Percentiles rank a stretch among this genome's conserved stretches.
Evolutionary conservation across 371 early-diverging fungal genomes (phyloP).

Genomic region (Apophysomyces elegans): DNA sequence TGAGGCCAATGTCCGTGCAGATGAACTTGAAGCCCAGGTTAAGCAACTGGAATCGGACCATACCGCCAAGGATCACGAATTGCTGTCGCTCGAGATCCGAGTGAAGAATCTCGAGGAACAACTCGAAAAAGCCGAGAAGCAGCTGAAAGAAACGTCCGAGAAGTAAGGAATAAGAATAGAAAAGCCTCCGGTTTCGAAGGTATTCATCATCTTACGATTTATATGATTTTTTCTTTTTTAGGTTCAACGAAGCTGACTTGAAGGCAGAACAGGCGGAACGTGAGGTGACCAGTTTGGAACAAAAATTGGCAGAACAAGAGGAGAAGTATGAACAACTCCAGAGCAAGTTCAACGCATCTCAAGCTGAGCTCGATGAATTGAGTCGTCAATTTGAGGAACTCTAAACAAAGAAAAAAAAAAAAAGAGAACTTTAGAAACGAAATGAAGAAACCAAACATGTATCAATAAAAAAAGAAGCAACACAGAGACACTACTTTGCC

Average conservation of each 20-base stretch:
- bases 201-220: no score
- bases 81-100: conserved; percentile 73
- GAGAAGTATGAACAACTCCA: conserved; percentile 63
- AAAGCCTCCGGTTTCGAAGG: not conserved
- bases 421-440: no score
- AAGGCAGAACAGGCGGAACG: conserved; percentile 80
- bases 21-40: conserved; percentile 65
- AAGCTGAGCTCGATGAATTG: conserved; percentile 78
- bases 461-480: not conserved
- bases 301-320: conserved; percentile 68
- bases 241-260: conserved; percentile 74
- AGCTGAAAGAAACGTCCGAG: conserved; percentile 60
- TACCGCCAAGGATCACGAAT: conserved; percentile 76
- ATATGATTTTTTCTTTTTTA: conserved; percentile 22
- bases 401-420: conserved; percentile 33
- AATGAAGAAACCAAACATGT: not conserved
- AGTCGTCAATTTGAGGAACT: conserved; percentile 75
- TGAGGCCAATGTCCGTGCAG: conserved; percentile 66
- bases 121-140: conserved; percentile 65
- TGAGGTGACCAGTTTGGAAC: conserved; percentile 65
- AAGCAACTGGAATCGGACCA: conserved; percentile 70
- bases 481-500: not conserved
- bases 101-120: conserved; percentile 68
- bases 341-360: conserved; percentile 63
- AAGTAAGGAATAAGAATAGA: conserved; percentile 51